These are phyloP conservation scores for Candida tropicalis DNA, from an alignment of 1,139 yeast species.

Conservation along the genomic window DNA sequence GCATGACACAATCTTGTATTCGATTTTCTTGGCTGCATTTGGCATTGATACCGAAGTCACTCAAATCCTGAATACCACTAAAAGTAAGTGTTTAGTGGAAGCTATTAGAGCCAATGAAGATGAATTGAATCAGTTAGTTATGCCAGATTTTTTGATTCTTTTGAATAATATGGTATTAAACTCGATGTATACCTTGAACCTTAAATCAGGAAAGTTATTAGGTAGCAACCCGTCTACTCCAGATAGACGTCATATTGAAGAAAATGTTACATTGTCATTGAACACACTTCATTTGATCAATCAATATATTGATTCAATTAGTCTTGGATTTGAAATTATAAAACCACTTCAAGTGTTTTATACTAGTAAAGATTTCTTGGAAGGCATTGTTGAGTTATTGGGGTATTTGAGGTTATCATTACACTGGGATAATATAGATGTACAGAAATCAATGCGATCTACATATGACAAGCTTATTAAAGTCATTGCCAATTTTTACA, in stretches of 20 bases:
- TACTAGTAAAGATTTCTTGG: conserved; percentile 36
- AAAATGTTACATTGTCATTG: conserved; percentile 27
- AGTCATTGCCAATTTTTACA: conserved; percentile 34
- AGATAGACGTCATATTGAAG: conserved; percentile 14
- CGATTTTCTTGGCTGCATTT: conserved; percentile 44
- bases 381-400: conserved; percentile 42
- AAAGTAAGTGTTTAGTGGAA: conserved; percentile 12
- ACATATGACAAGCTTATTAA: conserved; percentile 28
- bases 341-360: conserved; percentile 27
- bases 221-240: conserved; percentile 42
- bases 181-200: conserved; percentile 35
- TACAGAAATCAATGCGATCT: conserved; percentile 21
- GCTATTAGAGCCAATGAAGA: conserved; percentile 15
- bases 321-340: conserved; percentile 30
- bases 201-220: conserved; percentile 38
- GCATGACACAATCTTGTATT: conserved; percentile 35
- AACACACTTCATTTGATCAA: conserved; percentile 41
- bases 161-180: conserved; percentile 43
- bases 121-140: conserved; percentile 24
- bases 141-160: conserved; percentile 44
- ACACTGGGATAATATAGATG: conserved; percentile 26
- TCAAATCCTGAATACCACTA: not conserved
- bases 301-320: conserved; percentile 33
- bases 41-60: conserved; percentile 29
- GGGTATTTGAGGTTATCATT: conserved; percentile 35